A percentile compares a stretch with the other conserved stretches of the same genome.
Conservation (phyloP, 192 early-diverging fungal genomes). For the Rhizoclosmatium globosum region DNA sequence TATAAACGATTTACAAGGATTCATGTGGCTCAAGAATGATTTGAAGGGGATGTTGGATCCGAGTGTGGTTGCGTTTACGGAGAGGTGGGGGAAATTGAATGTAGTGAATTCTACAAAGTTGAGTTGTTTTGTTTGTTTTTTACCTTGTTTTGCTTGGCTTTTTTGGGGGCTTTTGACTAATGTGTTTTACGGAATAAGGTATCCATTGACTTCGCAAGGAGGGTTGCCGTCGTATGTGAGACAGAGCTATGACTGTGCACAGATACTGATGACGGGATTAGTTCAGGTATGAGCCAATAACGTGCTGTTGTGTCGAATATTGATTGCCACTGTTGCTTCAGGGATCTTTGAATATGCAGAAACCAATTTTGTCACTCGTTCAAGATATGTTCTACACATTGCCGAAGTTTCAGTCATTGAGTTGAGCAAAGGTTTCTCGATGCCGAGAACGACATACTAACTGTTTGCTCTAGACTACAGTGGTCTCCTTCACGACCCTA, state of each 20-base stretch:
- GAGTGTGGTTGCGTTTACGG: neutral
- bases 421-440: neutral
- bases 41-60: neutral
- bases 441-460: too few relatives aligned
- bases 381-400: neutral
- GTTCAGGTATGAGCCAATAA: neutral
- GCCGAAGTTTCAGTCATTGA: neutral
- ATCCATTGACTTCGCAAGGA: neutral
- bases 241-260: slow-evolving; percentile 28
- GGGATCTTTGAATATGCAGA: neutral
- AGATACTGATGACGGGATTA: slow-evolving; percentile 30
- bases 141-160: too few relatives aligned
- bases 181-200: neutral
- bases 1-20: slow-evolving; percentile 27
- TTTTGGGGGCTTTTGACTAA: too few relatives aligned
- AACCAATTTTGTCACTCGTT: neutral
- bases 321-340: neutral
- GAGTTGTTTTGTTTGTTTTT: too few relatives aligned
- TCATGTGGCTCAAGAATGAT: neutral
- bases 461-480: slow-evolving; percentile 1
- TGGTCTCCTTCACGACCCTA: slow-evolving; percentile 1
- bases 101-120: neutral
- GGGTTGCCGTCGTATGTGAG: slow-evolving; percentile 12
- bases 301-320: neutral
- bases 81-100: slow-evolving; percentile 1